These are phyloP conservation scores for Solanum lycopersicoides DNA, from an alignment of 257 asterid genomes.

Conservation along the genomic window DNA sequence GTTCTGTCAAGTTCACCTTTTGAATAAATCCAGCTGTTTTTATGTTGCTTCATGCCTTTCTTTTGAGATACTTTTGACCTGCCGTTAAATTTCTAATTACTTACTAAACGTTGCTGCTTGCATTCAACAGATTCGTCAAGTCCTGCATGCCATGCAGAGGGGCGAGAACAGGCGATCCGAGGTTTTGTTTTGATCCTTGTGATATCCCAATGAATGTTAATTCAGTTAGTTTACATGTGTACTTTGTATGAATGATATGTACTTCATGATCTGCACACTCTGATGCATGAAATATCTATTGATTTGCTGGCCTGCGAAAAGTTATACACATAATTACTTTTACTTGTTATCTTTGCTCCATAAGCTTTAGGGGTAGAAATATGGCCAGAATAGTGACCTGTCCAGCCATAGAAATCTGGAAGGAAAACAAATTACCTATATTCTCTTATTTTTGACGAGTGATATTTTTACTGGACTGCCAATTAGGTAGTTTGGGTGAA, in stretches of 20 bases:
- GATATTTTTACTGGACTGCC: not conserved
- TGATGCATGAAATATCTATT: not conserved
- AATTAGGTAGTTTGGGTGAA: not conserved
- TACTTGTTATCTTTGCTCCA: not conserved
- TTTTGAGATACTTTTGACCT: not conserved
- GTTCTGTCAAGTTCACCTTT: not conserved
- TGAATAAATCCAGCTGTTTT: not conserved
- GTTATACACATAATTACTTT: not conserved
- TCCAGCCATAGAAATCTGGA: not conserved
- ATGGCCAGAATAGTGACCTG: not conserved
- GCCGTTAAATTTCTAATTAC: not conserved
- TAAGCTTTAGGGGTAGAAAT: not conserved
- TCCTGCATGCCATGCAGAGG: conserved; percentile 71
- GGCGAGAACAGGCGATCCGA: conserved; percentile 50
- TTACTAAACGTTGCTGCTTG: not conserved
- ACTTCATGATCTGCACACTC: not conserved
- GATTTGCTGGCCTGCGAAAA: not conserved
- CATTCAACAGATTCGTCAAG: conserved; percentile 63
- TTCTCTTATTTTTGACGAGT: not conserved
- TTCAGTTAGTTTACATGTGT: not conserved
- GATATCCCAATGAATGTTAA: not conserved
- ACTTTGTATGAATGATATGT: not conserved
- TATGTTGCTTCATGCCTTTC: not conserved
- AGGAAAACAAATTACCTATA: not conserved
- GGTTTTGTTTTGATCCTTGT: conserved; percentile 40